A percentile compares a stretch with the other conserved stretches of the same genome.
Conservation (phyloP, 2,329 filamentous ascomycete genomes). For the Epichloe brachyelytri region DNA sequence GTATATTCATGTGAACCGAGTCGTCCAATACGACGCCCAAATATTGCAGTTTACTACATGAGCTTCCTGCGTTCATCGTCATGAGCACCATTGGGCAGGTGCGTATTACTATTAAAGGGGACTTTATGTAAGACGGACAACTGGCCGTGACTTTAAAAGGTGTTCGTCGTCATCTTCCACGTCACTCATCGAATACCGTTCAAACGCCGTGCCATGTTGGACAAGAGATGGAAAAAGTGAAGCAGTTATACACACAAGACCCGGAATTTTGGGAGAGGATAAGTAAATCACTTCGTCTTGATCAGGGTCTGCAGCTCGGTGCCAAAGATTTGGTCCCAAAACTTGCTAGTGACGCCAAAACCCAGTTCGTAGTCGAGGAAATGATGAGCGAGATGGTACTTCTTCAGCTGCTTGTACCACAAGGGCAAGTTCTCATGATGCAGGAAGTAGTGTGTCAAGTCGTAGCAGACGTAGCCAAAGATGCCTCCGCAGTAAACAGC, state of each 20-base stretch:
- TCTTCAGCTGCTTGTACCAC: conserved; percentile 89
- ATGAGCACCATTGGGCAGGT: neutral
- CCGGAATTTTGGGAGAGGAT: neutral
- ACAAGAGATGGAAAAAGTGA: conserved; percentile 5
- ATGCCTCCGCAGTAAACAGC: conserved; percentile 80
- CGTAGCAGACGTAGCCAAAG: conserved; percentile 93
- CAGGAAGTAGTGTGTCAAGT: conserved; percentile 96
- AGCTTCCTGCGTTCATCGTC: conserved; percentile 1
- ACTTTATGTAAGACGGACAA: neutral
- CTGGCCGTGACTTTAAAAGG: neutral
- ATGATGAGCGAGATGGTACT: conserved; percentile 93
- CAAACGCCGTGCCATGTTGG: conserved; percentile 6
- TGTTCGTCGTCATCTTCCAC: neutral
- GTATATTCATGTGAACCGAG: neutral
- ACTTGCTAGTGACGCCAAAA: conserved; percentile 89
- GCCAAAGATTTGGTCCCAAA: conserved; percentile 90
- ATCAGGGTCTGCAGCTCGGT: conserved; percentile 53
- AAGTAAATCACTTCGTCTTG: conserved; percentile 19
- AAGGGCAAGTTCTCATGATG: conserved; percentile 85
- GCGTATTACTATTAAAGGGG: neutral
- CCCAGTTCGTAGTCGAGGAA: conserved; percentile 97
- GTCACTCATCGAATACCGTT: neutral
- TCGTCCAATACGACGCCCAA: neutral
- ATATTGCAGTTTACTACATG: neutral
- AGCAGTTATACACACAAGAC: conserved; percentile 1